These are phyloP conservation scores for Rhodotorula kratochvilovae DNA, from an alignment of 768 basidiomycete species.

Conservation along the genomic window DNA sequence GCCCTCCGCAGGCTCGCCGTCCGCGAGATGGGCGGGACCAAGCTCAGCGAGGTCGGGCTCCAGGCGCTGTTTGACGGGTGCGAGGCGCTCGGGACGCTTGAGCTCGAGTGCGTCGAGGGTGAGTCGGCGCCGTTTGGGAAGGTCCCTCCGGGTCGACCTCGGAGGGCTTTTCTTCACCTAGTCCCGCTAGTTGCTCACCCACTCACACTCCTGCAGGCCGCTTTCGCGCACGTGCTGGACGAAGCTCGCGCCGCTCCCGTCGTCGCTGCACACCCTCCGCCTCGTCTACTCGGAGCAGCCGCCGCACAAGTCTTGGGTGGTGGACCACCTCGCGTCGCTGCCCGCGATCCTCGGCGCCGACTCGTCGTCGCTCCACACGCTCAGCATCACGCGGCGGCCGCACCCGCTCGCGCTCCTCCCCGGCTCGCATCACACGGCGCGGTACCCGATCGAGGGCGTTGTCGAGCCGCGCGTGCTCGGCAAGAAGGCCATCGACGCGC, in stretches of 20 bases:
- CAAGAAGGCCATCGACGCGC: conserved; percentile 1
- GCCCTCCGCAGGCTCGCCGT: conserved; percentile 15
- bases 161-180: background rate
- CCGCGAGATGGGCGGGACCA: conserved; percentile 33
- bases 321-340: conserved; percentile 33
- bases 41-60: conserved; percentile 24
- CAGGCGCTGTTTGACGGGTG: conserved; percentile 17
- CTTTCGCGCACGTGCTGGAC: conserved; percentile 27
- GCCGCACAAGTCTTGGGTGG: conserved; percentile 34
- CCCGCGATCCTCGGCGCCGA: background rate
- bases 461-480: conserved; percentile 5
- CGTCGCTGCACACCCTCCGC: conserved; percentile 15
- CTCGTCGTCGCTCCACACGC: conserved; percentile 1
- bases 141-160: too few relatives aligned
- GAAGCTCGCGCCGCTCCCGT: conserved; percentile 6
- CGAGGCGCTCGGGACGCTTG: conserved; percentile 19
- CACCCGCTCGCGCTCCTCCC: conserved; percentile 12
- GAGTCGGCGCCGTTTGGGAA: background rate
- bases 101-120: conserved; percentile 32
- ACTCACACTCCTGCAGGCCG: conserved; percentile 17
- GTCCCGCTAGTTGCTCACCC: background rate
- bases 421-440: conserved; percentile 20
- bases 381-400: conserved; percentile 10
- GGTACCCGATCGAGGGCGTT: conserved; percentile 11
- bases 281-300: conserved; percentile 20